phyloP scores from a whole-genome alignment of 768 basidiomycete genomes.

The Botryobasidium botryosum region DNA sequence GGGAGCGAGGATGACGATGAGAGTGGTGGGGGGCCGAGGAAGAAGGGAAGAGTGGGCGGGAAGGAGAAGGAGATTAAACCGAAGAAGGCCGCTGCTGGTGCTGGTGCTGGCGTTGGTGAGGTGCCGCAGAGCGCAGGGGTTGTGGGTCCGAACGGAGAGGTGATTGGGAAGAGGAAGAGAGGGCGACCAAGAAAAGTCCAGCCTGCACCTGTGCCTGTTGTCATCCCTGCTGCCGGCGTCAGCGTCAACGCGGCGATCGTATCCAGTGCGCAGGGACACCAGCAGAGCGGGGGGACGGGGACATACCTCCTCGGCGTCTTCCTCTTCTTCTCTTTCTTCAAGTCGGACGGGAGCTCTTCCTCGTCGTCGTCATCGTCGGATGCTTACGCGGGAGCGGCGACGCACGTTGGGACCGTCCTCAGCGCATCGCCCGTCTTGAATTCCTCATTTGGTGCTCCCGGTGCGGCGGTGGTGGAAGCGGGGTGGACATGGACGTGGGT shows the following conservation, averaged over 20 bases:
- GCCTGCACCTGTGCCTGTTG: constrained; percentile 14
- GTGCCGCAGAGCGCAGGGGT: constrained; percentile 11
- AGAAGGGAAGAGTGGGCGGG: constrained; percentile 37
- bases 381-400: neutral
- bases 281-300: constrained; percentile 11
- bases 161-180: constrained; percentile 54
- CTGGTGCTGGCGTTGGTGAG: constrained; percentile 18
- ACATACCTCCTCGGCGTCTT: constrained; percentile 74
- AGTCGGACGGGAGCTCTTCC: constrained; percentile 51
- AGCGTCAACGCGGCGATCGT: neutral
- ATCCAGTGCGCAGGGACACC: constrained; percentile 1
- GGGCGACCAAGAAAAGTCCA: constrained; percentile 65
- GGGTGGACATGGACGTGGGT: neutral
- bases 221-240: constrained; percentile 6
- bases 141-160: constrained; percentile 27
- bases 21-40: constrained; percentile 43
- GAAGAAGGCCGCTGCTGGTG: constrained; percentile 27
- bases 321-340: constrained; percentile 75
- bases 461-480: neutral
- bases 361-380: constrained; percentile 27
- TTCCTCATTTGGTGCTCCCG: neutral
- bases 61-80: constrained; percentile 25
- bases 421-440: neutral
- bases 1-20: constrained; percentile 27
- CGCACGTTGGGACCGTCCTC: constrained; percentile 2